A percentile compares a stretch with the other conserved stretches of the same genome.
These are phyloP conservation scores for Amborella trichopoda DNA, from an alignment of 164 flowering plant genomes.

Conservation along the genomic window DNA sequence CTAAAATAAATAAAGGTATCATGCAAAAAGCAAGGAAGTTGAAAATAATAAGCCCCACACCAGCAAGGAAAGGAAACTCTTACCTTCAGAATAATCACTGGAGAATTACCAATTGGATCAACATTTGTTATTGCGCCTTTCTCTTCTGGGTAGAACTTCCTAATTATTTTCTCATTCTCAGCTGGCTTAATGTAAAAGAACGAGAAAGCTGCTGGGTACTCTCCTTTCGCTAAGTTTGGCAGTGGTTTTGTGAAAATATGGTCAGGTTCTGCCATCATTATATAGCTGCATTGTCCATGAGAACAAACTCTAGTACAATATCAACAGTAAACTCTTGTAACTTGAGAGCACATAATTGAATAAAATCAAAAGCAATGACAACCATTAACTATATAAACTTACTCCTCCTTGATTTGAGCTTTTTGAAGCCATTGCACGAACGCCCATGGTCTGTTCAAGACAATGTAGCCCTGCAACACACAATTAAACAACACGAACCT, in stretches of 20 bases:
- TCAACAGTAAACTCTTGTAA: too few species aligned
- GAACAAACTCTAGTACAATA: too few species aligned
- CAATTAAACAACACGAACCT: neutral
- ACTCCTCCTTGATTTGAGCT: constrained; percentile 89
- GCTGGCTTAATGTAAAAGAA: constrained; percentile 85
- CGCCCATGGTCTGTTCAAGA: constrained; percentile 98
- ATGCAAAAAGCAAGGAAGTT: neutral
- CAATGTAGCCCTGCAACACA: constrained; percentile 72
- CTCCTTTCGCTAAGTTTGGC: constrained; percentile 74
- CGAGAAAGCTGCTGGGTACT: constrained; percentile 65
- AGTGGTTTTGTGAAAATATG: constrained; percentile 76
- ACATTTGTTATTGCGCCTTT: constrained; percentile 73
- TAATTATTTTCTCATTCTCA: constrained; percentile 47
- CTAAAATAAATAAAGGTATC: neutral
- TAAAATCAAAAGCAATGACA: too few species aligned
- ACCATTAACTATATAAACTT: constrained; percentile 30
- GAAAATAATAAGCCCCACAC: neutral
- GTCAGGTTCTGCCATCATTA: constrained; percentile 98
- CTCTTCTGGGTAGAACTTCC: constrained; percentile 82
- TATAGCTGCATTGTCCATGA: constrained; percentile 45
- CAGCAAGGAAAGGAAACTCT: neutral
- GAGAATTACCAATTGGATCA: constrained; percentile 98
- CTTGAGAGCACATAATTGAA: too few species aligned
- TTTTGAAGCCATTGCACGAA: constrained; percentile 97
- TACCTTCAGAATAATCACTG: constrained; percentile 91